Conservation (phyloP, 306 rosid genomes). For the Acacia confusa region DNA sequence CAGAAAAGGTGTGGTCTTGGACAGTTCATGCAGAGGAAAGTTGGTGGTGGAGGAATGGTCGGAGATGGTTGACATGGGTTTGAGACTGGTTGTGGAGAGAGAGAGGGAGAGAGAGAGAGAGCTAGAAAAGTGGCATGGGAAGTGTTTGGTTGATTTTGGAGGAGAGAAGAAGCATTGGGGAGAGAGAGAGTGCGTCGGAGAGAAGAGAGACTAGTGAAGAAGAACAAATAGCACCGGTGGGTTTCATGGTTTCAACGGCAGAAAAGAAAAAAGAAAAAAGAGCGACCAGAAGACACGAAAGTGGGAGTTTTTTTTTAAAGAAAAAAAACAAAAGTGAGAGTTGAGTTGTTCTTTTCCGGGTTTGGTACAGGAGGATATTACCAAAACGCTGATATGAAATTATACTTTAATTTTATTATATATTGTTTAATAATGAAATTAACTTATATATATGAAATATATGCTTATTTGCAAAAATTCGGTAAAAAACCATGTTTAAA, state of each 20-base stretch:
- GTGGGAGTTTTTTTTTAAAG: not conserved
- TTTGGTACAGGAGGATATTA: slow-evolving; percentile 24
- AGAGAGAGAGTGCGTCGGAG: not conserved
- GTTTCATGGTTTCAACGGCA: slow-evolving; percentile 55
- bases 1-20: slow-evolving; percentile 33
- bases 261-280: slow-evolving; percentile 30
- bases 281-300: not conserved
- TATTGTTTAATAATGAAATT: no score
- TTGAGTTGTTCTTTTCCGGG: slow-evolving; percentile 31
- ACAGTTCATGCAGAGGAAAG: slow-evolving; percentile 30
- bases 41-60: slow-evolving; percentile 28
- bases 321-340: not conserved
- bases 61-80: slow-evolving; percentile 51
- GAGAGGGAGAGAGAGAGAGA: no score
- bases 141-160: slow-evolving; percentile 27
- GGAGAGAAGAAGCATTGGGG: slow-evolving; percentile 18
- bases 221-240: slow-evolving; percentile 15
- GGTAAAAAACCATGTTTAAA: no score
- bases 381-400: slow-evolving; percentile 27
- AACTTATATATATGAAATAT: no score
- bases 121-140: not conserved
- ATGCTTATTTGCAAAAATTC: not conserved
- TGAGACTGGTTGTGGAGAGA: slow-evolving; percentile 29
- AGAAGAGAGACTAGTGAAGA: not conserved
- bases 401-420: no score